Base-by-base conservation (phyloP, 345 rosid genomes). In the Sisymbrium altissimum region DNA sequence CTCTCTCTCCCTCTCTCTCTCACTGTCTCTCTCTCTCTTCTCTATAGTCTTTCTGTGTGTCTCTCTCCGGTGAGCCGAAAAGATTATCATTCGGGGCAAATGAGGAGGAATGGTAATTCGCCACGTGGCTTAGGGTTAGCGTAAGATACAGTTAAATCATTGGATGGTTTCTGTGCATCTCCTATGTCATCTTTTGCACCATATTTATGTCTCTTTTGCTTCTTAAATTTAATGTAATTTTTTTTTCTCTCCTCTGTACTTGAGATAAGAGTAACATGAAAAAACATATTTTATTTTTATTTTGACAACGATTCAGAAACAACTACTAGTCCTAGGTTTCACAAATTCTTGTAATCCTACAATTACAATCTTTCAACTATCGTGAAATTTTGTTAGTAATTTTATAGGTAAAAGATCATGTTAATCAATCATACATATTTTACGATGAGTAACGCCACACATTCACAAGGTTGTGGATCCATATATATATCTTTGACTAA, bases 71-170 rank as follows among this genome's bases (percentile, higher is more conserved):
- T 57, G 41, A 76, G 59, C 27, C 45, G 70, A 60, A 68, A 72
- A 59, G 75, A 78, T 78, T 80, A 78, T 73, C 83, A 78, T 41
- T 52, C 58, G 64, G 64, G 29, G 27, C 44, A 35, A 21, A 55
- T 63, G 80, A 61, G 71, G 53, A 66, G 68, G 53, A 72, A 75
- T 66, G 27, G 48, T 44, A 48, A 35, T 48, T 30, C 61, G 72
- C 70, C 87, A 83, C 88, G 86, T 87, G 91, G 78, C 80, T 40
- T 74, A 75, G 72, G 78, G 74, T 80, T 66, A 72, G 71, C 75
- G 65, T 76, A 76, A 44, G 59, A 76, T 17, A 76, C 75, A 69
- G 75, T 63, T 53, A 62, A 62, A 68, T 52, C 25, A 69, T 53
- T 69, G 79, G 79, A 63, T 62, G 74, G 52, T 68, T 59, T 68